Conservation (phyloP, 2,329 filamentous ascomycete species). For the Furcasterigmium sp. region DNA sequence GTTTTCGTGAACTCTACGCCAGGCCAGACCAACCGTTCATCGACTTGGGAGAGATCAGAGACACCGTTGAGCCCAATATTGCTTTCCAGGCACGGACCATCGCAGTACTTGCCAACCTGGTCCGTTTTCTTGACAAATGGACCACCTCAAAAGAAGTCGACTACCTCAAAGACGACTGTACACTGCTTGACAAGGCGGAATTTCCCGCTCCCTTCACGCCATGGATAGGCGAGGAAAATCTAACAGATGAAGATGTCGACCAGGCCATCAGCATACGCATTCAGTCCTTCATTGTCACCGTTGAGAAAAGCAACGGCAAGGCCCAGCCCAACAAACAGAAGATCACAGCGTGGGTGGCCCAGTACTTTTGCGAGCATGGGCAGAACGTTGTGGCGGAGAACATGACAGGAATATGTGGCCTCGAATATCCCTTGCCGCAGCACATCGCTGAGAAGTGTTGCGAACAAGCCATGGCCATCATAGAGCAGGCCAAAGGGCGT, state of each 20-base stretch:
- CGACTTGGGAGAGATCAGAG: conserved; percentile 13
- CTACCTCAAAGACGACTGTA: neutral
- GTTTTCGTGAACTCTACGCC: conserved; percentile 18
- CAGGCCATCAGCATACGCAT: conserved; percentile 31
- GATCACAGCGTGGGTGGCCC: neutral
- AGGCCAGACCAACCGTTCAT: conserved; percentile 18
- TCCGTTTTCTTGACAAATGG: conserved; percentile 23
- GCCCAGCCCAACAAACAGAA: neutral
- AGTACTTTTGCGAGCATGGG: neutral
- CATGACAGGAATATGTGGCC: conserved; percentile 1
- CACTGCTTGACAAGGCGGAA: conserved; percentile 9
- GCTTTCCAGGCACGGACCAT: conserved; percentile 6
- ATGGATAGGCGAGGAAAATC: conserved; percentile 5
- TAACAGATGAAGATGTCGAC: conserved; percentile 12
- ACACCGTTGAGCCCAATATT: conserved; percentile 1
- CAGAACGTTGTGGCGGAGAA: conserved; percentile 14
- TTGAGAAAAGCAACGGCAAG: conserved; percentile 11
- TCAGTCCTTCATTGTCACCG: conserved; percentile 22
- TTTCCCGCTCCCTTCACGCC: conserved; percentile 23
- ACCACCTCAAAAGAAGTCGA: conserved; percentile 7
- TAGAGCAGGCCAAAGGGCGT: conserved; percentile 1
- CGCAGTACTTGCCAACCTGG: conserved; percentile 28
- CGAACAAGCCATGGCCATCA: conserved; percentile 1
- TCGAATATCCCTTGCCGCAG: neutral
- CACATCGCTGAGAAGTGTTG: neutral